Base-by-base conservation (phyloP, 2,329 filamentous ascomycete genomes). In the Cadophora sp. region DNA sequence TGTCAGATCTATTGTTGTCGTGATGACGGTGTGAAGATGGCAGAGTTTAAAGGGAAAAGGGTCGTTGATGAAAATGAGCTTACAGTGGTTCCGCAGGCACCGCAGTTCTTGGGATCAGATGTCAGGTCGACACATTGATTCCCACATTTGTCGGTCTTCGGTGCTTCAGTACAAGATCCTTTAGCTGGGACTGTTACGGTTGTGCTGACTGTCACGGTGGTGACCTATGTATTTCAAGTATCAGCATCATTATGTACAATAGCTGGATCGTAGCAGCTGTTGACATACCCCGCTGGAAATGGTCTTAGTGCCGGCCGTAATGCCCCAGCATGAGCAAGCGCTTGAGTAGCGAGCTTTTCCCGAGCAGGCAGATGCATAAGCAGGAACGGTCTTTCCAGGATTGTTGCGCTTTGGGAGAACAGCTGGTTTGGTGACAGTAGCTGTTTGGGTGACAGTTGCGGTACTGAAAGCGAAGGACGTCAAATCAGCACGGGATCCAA, bases 301-400 rank as follows among this genome's bases (percentile, higher is more conserved):
- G 3, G 51, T 55, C 51, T 55, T 55, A 27, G 51, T 55, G 26
- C 51, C 51, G 1, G 26, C 51, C 2, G 50, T 55, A 9, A 55
- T 55, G 14, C 51, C 51, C 51, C 51, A 55, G 51, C 51, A 55
- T 29, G 51, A 55, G n/a, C 51, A 55, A n/a, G 51, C 51, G 9
- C 51, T 55, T n/a, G 51, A 55, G 14, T 55, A 55, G 26, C 51
- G 51, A 31, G 51, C 51, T 55, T 12, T 14, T 27, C 51, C 51
- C 7, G 51, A 55, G 14, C 51, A 55, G 27, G 51, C 51, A 55
- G 51, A 31, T 55, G 51, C 51, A 31, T 55, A 55, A n/a, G 51
- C 16, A 26, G 51, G 51, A n/a, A 55, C 26, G 14, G 51, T 55
- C 51, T 55, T 55, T 55, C 11, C 26, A 9, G 26, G 8, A 29